Evolutionary conservation across 2,329 filamentous ascomycete genomes (phyloP).

Genomic region (Pyricularia sp.): DNA sequence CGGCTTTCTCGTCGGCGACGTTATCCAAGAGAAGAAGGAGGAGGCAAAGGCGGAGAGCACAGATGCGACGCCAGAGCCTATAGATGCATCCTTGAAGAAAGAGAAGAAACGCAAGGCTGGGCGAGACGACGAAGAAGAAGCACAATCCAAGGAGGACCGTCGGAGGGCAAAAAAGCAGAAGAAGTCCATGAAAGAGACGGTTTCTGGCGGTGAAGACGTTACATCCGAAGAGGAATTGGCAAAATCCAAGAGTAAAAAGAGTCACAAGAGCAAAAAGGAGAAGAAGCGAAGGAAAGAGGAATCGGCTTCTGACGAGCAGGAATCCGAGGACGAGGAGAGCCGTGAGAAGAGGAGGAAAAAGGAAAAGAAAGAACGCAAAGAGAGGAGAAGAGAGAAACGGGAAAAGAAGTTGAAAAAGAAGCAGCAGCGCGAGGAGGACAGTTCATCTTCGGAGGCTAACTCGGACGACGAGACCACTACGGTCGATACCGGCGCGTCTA

Average conservation of each 20-base stretch:
- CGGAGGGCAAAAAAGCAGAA: slow-evolving; percentile 20
- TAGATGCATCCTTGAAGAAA: slow-evolving; percentile 19
- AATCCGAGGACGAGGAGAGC: slow-evolving; percentile 16
- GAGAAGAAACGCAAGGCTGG: slow-evolving; percentile 35
- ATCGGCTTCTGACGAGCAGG: slow-evolving; percentile 6
- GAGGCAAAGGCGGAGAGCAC: slow-evolving; percentile 14
- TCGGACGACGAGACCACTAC: slow-evolving; percentile 7
- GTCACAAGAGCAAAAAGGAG: slow-evolving; percentile 22
- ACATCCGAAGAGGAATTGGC: slow-evolving; percentile 15
- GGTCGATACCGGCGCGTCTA: slow-evolving; percentile 11
- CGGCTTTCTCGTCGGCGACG: slow-evolving; percentile 53
- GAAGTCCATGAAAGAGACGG: slow-evolving; percentile 7
- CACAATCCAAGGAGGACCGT: slow-evolving; percentile 23
- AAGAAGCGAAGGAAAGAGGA: slow-evolving; percentile 20
- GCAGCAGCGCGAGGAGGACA: slow-evolving; percentile 25
- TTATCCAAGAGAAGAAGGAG: slow-evolving; percentile 30
- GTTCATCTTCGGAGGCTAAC: slow-evolving; percentile 13
- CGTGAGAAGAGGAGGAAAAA: slow-evolving; percentile 24
- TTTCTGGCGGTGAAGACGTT: slow-evolving; percentile 5
- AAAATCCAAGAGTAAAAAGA: slow-evolving; percentile 22
- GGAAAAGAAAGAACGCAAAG: slow-evolving; percentile 5
- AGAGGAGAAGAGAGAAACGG: slow-evolving; percentile 19
- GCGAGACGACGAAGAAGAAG: slow-evolving; percentile 20
- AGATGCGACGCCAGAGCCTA: slow-evolving; percentile 5
- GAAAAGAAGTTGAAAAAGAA: slow-evolving; percentile 26